phyloP scores from a whole-genome alignment of 345 rosid genomes.

The Boechera divaricarpa region DNA sequence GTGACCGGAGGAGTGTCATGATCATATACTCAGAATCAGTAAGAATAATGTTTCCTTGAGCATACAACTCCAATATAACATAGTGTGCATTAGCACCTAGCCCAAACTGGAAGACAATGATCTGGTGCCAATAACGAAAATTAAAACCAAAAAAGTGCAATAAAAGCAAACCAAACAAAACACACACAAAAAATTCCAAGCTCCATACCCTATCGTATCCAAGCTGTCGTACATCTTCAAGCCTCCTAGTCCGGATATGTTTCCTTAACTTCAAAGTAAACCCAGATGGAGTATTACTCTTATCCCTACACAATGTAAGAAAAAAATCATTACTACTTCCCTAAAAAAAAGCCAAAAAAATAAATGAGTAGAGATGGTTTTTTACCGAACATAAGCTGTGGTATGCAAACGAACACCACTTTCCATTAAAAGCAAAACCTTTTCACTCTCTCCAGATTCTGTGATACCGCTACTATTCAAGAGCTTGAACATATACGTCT shows the following conservation, averaged over 20 bases:
- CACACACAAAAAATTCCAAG: neutral
- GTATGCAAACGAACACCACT: conserved; percentile 94
- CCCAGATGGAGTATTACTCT: conserved; percentile 97
- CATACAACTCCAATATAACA: conserved; percentile 92
- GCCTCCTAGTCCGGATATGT: conserved; percentile 93
- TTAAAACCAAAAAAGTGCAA: conserved; percentile 7
- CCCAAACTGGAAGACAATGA: conserved; percentile 93
- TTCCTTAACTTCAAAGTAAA: conserved; percentile 92
- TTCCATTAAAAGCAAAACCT: conserved; percentile 88
- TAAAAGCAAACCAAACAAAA: conserved; percentile 3
- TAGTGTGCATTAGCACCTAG: conserved; percentile 88
- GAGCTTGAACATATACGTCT: conserved; percentile 96
- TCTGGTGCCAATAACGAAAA: conserved; percentile 51
- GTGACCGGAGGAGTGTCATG: conserved; percentile 94
- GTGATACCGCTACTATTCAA: conserved; percentile 97
- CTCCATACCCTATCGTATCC: conserved; percentile 90
- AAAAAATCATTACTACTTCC: neutral
- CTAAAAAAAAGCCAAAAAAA: neutral
- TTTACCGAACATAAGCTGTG: conserved; percentile 83
- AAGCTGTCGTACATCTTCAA: conserved; percentile 97
- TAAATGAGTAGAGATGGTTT: neutral
- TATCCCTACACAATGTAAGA: conserved; percentile 58
- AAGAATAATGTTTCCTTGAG: conserved; percentile 97
- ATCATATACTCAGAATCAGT: conserved; percentile 86
- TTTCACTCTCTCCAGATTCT: conserved; percentile 98